These are phyloP conservation scores for Wickerhamiella kazuoi DNA, from an alignment of 805 yeast species.

Conservation along the genomic window DNA sequence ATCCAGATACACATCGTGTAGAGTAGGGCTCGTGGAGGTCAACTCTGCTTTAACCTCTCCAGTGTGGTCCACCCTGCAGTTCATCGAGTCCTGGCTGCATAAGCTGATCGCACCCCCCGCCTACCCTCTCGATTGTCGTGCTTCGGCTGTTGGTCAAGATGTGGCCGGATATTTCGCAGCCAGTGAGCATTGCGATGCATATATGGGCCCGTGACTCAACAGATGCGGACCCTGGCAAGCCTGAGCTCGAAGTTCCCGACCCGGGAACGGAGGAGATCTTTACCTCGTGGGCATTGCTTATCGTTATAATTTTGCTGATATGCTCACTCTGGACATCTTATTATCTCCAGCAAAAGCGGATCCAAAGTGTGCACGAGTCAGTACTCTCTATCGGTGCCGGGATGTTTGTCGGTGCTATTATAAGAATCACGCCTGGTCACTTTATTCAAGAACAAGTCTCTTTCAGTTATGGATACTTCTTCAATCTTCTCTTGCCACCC, in stretches of 20 bases:
- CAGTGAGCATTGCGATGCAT: too few relatives aligned
- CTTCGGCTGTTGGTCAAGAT: too few relatives aligned
- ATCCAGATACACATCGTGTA: slow-evolving; percentile 5
- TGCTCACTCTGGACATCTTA: slow-evolving; percentile 92
- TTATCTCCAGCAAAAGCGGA: slow-evolving; percentile 74
- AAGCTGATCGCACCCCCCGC: too few relatives aligned
- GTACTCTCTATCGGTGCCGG: slow-evolving; percentile 92
- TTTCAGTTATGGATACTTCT: slow-evolving; percentile 84
- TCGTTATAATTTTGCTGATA: slow-evolving; percentile 58
- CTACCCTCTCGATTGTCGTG: too few relatives aligned
- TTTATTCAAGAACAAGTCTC: slow-evolving; percentile 94
- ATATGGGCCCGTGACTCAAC: slow-evolving; percentile 22
- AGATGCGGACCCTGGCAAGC: slow-evolving; percentile 23
- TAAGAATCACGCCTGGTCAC: slow-evolving; percentile 86
- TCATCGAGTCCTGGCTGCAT: too few relatives aligned
- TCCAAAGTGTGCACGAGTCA: slow-evolving; percentile 94
- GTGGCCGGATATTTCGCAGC: too few relatives aligned
- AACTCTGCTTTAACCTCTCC: too few relatives aligned
- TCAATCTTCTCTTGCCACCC: slow-evolving; percentile 87
- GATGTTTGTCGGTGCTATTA: slow-evolving; percentile 83
- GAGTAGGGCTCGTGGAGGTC: too few relatives aligned
- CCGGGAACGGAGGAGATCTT: slow-evolving; percentile 91
- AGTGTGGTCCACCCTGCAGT: too few relatives aligned
- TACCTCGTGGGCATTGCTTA: slow-evolving; percentile 93
- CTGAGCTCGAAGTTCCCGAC: slow-evolving; percentile 41